Evolutionary conservation across 192 early-diverging fungal species (phyloP), one percentile per base, ranked within the genome.

Genomic region (Entomortierella beljakovae): DNA sequence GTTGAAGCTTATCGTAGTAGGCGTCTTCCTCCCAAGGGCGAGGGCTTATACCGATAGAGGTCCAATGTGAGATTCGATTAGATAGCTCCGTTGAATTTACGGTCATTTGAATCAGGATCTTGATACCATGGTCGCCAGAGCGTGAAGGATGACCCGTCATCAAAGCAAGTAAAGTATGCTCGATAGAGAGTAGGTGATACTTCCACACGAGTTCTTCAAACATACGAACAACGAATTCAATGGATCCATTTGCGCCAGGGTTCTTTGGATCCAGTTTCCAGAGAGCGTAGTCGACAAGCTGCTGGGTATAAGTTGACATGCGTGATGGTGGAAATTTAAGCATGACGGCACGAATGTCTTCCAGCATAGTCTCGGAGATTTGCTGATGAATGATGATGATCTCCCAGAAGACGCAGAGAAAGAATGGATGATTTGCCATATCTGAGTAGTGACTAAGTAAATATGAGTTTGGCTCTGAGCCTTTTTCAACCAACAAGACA

Each of bases 171-270:
- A 92, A 66, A 1, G 90, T 86, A 70, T 94, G 91, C 63, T 92
- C 89, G 60, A 92, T 88, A 52, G 81, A 84, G 16, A 94, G 59
- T 33, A 92, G 73, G 43, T 91, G 91, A 55, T 88, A 85, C 35
- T 86, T 90, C 89, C 92, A 94, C 33, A 92, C 89, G 11, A 94
- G 80, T 26, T 87, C 88, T 26, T 92, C 88, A 54, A 94, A 80
- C 8, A 90, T 80, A 18, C 64, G 57, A 62, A 79, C 75, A 20
- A 79, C 68, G 40, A 79, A 65, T 11, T 79, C 75, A 31, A 70
- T 59, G 15, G 75, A 49, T 25, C 61, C 75, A 11, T 67, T 63
- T 1, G 67, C 67, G 29, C 46, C 70, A 5, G 75, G 75, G 33
- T 70, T 79, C 51, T 79, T 79, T n/a, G 68, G 75, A 18, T 79